phyloP scores from a whole-genome alignment of 495 filamentous ascomycete species.

The Penicillium desertorum region DNA sequence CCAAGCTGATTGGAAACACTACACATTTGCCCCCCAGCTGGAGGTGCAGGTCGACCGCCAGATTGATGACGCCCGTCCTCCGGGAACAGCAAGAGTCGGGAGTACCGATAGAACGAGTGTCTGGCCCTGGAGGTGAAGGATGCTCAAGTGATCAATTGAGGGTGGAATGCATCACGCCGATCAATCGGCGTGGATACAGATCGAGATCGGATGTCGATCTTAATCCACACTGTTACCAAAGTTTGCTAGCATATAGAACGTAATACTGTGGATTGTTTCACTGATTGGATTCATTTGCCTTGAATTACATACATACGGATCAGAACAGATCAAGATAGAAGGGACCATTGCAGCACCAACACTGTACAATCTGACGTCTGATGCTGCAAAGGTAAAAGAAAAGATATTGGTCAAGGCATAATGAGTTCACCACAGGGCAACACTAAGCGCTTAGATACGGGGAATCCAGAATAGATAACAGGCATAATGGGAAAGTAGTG shows the following conservation, averaged over 20 bases:
- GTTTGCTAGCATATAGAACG: neutral
- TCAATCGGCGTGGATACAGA: neutral
- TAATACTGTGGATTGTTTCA: neutral
- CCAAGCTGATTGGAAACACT: too few relatives aligned
- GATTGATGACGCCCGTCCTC: neutral
- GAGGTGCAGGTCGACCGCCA: neutral
- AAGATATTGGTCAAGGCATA: conserved; percentile 5
- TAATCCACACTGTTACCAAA: conserved; percentile 6
- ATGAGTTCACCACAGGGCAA: conserved; percentile 4
- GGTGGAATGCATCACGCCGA: conserved; percentile 8
- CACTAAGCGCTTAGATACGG: conserved; percentile 18
- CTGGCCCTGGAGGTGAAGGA: neutral
- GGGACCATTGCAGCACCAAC: conserved; percentile 19
- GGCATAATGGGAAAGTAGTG: conserved; percentile 5
- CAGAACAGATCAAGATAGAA: conserved; percentile 14
- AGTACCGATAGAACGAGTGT: neutral
- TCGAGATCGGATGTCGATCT: conserved; percentile 3
- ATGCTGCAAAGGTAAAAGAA: conserved; percentile 10
- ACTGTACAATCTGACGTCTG: conserved; percentile 8
- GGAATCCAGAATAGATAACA: conserved; percentile 24
- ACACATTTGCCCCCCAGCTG: neutral
- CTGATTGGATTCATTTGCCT: conserved; percentile 9
- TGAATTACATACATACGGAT: conserved; percentile 32
- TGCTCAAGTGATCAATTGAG: neutral
- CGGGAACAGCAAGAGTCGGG: neutral